Evolutionary conservation across 2,329 filamentous ascomycete genomes (phyloP).

Genomic region (Nothophaeocryptopus gaeumannii): DNA sequence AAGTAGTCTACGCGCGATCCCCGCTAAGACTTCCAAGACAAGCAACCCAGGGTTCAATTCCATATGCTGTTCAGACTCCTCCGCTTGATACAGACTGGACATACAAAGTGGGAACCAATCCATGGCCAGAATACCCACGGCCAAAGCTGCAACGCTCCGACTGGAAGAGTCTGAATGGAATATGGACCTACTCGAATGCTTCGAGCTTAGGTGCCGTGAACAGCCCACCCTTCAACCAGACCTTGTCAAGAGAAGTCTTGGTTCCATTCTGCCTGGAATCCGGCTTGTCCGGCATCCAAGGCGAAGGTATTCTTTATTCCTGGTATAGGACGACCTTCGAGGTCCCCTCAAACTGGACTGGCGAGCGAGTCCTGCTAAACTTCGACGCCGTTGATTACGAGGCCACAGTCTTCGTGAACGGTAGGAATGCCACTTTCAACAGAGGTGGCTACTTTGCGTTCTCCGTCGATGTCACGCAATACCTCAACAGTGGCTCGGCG

Average conservation of each 20-base stretch:
- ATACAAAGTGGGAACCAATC: constrained; percentile 47
- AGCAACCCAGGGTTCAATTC: constrained; percentile 2
- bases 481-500: constrained; percentile 61
- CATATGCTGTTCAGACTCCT: constrained; percentile 41
- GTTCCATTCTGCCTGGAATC: constrained; percentile 56
- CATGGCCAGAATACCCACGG: constrained; percentile 53
- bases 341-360: constrained; percentile 49
- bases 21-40: constrained; percentile 3
- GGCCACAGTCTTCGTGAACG: constrained; percentile 57
- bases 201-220: constrained; percentile 39
- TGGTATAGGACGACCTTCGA: constrained; percentile 50
- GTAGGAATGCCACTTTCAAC: constrained; percentile 53
- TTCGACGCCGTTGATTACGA: constrained; percentile 65
- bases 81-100: constrained; percentile 52
- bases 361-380: constrained; percentile 49
- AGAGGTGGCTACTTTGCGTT: constrained; percentile 59
- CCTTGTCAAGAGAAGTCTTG: constrained; percentile 45
- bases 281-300: constrained; percentile 48
- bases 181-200: constrained; percentile 53
- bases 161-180: constrained; percentile 57
- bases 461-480: constrained; percentile 59
- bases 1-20: neutral
- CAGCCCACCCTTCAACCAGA: constrained; percentile 45
- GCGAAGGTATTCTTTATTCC: constrained; percentile 27
- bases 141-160: constrained; percentile 53